Base-by-base conservation (phyloP, 495 filamentous ascomycete species). In the Venustampulla echinocandica region DNA sequence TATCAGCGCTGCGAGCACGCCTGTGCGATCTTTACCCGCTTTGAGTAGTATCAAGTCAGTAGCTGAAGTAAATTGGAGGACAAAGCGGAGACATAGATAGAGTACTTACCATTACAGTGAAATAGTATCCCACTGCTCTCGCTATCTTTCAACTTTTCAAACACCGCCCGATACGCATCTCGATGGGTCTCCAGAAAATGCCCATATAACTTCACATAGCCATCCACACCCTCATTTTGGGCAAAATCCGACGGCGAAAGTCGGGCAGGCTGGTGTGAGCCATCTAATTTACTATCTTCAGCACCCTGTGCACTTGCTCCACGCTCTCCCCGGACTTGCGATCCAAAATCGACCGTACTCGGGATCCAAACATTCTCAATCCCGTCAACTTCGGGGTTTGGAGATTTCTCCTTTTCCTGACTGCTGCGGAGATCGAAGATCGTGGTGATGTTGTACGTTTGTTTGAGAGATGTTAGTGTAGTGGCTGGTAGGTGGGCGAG, bases 11-110 rank as follows among this genome's bases (percentile, higher is more conserved):
- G 74, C 64, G 2, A 81, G 51, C 0, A 82, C 71, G 3, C 80
- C 79, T 0, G 80, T 81, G 11, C 80, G 68, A 51, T 82, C 78
- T 54, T 80, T 75, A 2, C 79, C 79, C 14, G 77, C 77, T 75
- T 22, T 17, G 15, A 39, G 1, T 9, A 15, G n/a, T n/a, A n/a
- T n/a, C n/a, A n/a, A n/a, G n/a, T n/a, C n/a, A n/a, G n/a, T n/a
- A n/a, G n/a, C n/a, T n/a, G n/a, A 38, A 27, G 6, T 15, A n/a
- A 17, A 38, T 27, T 17, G 10, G 9, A 47, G 18, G 5, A 10
- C 21, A 10, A 19, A 20, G 28, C 2, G 9, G 15, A 17, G 33
- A 35, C 23, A 18, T 22, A 18, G 22, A 45, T 23, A 4, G 27
- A 39, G 35, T 44, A 67, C 69, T 58, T 34, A 78, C 76, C 75